Conservation (phyloP, 257 asterid genomes). For the Datura wrightii region DNA sequence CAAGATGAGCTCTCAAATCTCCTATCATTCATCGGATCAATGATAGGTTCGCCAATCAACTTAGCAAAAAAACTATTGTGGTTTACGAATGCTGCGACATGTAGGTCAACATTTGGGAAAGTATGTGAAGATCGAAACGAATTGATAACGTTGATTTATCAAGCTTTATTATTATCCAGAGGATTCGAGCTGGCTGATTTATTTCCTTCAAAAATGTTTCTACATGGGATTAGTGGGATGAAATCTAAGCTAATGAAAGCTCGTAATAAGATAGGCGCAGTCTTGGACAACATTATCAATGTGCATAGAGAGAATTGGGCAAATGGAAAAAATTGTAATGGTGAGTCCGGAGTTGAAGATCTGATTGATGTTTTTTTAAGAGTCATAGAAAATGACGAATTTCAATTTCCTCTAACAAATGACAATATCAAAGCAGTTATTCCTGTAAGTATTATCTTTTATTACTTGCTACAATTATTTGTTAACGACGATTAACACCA, state of each 20-base stretch:
- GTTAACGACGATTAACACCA: not conserved
- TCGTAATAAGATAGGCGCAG: too few relatives aligned
- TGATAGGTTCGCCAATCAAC: not conserved
- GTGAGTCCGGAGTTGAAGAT: not conserved
- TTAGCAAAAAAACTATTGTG: not conserved
- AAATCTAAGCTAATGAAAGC: too few relatives aligned
- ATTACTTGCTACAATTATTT: not conserved
- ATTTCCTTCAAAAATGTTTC: too few relatives aligned
- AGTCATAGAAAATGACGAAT: not conserved
- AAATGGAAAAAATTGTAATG: not conserved
- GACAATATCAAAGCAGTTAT: too few relatives aligned
- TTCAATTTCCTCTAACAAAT: slow-evolving; percentile 17
- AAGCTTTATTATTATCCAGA: not conserved
- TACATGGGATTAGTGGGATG: too few relatives aligned
- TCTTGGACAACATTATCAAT: too few relatives aligned
- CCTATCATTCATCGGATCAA: too few relatives aligned
- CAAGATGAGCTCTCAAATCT: too few relatives aligned
- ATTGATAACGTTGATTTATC: not conserved
- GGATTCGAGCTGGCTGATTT: not conserved
- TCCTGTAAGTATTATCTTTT: too few relatives aligned
- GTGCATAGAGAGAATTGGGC: not conserved
- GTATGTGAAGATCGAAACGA: not conserved
- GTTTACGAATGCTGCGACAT: not conserved
- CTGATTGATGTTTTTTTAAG: not conserved
- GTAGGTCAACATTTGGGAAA: slow-evolving; percentile 13